These are phyloP conservation scores for Hypoxylon fuscum DNA, from an alignment of 495 filamentous ascomycete species.

Conservation along the genomic window DNA sequence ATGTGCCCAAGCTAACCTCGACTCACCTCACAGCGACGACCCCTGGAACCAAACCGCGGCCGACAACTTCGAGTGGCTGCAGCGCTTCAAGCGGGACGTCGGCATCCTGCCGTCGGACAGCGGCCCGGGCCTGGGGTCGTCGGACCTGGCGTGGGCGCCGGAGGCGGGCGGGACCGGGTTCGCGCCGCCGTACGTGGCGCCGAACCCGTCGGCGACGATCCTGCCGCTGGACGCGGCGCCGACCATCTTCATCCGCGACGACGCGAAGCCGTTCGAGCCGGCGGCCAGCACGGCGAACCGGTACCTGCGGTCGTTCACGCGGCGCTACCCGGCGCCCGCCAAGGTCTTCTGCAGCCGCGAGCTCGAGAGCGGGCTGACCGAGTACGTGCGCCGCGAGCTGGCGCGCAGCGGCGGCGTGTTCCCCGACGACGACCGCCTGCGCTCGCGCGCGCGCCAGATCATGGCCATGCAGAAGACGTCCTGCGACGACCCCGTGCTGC, in stretches of 20 bases:
- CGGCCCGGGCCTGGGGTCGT: slow-evolving; percentile 54
- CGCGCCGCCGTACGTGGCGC: slow-evolving; percentile 53
- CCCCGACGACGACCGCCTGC: slow-evolving; percentile 53
- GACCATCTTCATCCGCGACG: no score
- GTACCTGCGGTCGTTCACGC: slow-evolving; percentile 47
- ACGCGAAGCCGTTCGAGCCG: no score
- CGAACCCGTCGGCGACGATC: slow-evolving; percentile 43
- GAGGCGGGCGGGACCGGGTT: slow-evolving; percentile 58
- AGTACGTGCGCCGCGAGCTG: slow-evolving; percentile 50
- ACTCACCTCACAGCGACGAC: slow-evolving; percentile 60
- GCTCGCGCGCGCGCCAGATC: slow-evolving; percentile 54
- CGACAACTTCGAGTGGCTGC: slow-evolving; percentile 76
- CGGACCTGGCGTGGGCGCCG: slow-evolving; percentile 48
- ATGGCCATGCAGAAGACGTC: slow-evolving; percentile 50
- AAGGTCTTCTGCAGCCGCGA: slow-evolving; percentile 63
- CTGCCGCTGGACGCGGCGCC: slow-evolving; percentile 34
- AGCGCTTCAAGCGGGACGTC: slow-evolving; percentile 71
- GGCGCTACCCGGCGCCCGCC: slow-evolving; percentile 50
- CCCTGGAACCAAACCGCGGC: slow-evolving; percentile 80
- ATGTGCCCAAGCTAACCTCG: slow-evolving; percentile 48
- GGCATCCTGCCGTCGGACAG: slow-evolving; percentile 59
- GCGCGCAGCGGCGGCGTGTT: slow-evolving; percentile 31
- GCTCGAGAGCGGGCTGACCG: slow-evolving; percentile 56
- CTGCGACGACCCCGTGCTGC: slow-evolving; percentile 58
- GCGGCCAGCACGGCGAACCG: slow-evolving; percentile 50